Percentiles rank a stretch among this genome's conserved stretches.
Evolutionary conservation across 805 yeast species (phyloP).

Genomic region (Kluyveromyces starmeri): DNA sequence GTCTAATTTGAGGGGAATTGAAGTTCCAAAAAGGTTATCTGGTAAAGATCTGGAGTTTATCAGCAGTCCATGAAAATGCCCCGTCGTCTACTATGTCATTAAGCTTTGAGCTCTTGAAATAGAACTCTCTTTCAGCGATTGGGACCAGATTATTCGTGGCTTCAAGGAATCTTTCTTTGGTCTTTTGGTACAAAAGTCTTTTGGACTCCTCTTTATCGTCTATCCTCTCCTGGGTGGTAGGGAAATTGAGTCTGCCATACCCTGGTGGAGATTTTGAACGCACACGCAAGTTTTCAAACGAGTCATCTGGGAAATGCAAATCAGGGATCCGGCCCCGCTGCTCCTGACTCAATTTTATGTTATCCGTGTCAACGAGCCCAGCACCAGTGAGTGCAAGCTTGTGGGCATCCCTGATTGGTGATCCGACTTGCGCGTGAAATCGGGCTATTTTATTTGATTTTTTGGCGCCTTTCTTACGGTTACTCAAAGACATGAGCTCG

Average conservation of each 20-base stretch:
- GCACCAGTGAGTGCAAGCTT: slow-evolving; percentile 6
- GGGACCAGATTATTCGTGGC: slow-evolving; percentile 32
- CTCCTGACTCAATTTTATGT: neutral
- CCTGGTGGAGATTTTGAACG: slow-evolving; percentile 48
- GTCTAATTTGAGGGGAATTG: too few species aligned
- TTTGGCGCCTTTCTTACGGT: slow-evolving; percentile 10
- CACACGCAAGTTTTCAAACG: slow-evolving; percentile 25
- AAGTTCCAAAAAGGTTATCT: too few species aligned
- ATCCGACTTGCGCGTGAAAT: slow-evolving; percentile 17
- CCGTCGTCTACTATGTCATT: slow-evolving; percentile 32
- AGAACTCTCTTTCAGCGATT: slow-evolving; percentile 29
- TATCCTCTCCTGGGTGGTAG: slow-evolving; percentile 42
- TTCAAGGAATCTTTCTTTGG: slow-evolving; percentile 36
- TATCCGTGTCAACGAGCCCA: slow-evolving; percentile 2
- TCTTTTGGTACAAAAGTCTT: slow-evolving; percentile 30
- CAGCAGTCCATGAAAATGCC: slow-evolving; percentile 25
- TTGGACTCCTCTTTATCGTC: slow-evolving; percentile 32
- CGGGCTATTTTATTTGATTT: slow-evolving; percentile 10
- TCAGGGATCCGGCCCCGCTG: neutral
- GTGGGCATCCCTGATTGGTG: slow-evolving; percentile 9
- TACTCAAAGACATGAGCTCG: slow-evolving; percentile 9
- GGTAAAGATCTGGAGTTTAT: slow-evolving; percentile 16
- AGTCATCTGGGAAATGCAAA: slow-evolving; percentile 4
- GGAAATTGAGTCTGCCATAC: slow-evolving; percentile 50
- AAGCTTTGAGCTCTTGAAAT: slow-evolving; percentile 36